Conservation (phyloP, 768 basidiomycete species). For the Piloderma croceum region DNA sequence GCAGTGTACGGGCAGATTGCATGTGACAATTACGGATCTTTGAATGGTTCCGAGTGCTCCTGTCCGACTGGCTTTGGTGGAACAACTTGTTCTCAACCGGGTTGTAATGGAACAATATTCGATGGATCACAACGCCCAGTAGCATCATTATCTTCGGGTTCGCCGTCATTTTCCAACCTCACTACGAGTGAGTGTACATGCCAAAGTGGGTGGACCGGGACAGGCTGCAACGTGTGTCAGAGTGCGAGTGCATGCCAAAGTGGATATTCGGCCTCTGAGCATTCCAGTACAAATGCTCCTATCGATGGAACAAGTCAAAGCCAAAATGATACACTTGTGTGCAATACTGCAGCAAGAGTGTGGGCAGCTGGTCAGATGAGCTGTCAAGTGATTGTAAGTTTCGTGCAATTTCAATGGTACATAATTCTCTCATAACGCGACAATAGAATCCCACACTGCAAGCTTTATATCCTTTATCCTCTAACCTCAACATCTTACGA, state of each 20-base stretch:
- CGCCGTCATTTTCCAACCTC: conserved; percentile 62
- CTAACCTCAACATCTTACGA: conserved; percentile 76
- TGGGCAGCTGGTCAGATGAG: conserved; percentile 81
- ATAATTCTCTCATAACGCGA: conserved; percentile 1
- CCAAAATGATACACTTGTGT: conserved; percentile 64
- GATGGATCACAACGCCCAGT: conserved; percentile 59
- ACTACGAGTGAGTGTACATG: conserved; percentile 66
- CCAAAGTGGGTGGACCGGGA: conserved; percentile 68
- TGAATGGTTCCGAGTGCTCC: conserved; percentile 52
- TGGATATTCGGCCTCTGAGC: conserved; percentile 44
- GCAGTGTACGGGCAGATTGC: no score
- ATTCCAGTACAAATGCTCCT: conserved; percentile 28
- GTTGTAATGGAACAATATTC: conserved; percentile 79
- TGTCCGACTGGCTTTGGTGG: conserved; percentile 86
- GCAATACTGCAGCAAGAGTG: conserved; percentile 64
- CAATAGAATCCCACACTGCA: conserved; percentile 79
- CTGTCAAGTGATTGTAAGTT: conserved; percentile 72
- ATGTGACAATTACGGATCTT: conserved; percentile 68
- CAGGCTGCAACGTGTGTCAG: conserved; percentile 77
- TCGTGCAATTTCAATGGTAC: background rate
- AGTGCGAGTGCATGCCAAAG: conserved; percentile 60
- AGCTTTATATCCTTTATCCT: conserved; percentile 61
- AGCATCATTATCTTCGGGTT: conserved; percentile 34
- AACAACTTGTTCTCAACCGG: conserved; percentile 57
- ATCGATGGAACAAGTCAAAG: conserved; percentile 24